These are phyloP conservation scores for Conticribra weissflogii DNA, from an alignment of 108 stramenopile species.

Conservation along the genomic window DNA sequence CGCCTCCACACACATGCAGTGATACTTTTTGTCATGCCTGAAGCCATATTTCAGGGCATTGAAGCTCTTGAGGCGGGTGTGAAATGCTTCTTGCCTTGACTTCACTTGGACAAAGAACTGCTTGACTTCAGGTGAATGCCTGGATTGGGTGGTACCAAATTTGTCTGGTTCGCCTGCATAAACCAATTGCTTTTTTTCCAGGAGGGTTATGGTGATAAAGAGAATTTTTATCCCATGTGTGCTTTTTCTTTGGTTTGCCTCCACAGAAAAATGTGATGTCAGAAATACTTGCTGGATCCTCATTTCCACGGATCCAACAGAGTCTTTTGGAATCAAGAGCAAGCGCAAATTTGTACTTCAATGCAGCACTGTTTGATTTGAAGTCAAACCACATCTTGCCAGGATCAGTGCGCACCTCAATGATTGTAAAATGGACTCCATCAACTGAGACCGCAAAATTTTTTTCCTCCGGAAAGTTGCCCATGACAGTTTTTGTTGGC, in stretches of 20 bases:
- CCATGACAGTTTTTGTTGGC: background rate
- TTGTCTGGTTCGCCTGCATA: background rate
- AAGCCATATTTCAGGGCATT: constrained; percentile 14
- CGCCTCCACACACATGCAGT: constrained; percentile 33
- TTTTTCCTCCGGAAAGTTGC: background rate
- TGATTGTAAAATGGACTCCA: constrained; percentile 6
- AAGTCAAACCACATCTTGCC: constrained; percentile 33
- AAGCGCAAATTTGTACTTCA: constrained; percentile 43
- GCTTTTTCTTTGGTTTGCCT: background rate
- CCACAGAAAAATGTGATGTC: constrained; percentile 43
- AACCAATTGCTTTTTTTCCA: background rate
- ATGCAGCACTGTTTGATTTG: constrained; percentile 42
- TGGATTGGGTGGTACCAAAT: background rate
- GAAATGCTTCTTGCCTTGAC: constrained; percentile 48
- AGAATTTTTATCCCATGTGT: constrained; percentile 11
- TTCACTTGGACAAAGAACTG: constrained; percentile 7
- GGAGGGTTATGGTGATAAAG: constrained; percentile 5
- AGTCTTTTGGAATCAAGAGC: constrained; percentile 9
- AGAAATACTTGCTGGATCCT: constrained; percentile 27
- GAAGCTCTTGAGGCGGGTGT: constrained; percentile 39
- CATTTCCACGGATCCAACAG: constrained; percentile 50
- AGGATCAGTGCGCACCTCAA: constrained; percentile 11
- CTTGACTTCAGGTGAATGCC: background rate
- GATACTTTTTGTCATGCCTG: constrained; percentile 6
- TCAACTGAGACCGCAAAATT: background rate